Base-by-base conservation (phyloP, 257 asterid species). In the Plectranthus barbatus region DNA sequence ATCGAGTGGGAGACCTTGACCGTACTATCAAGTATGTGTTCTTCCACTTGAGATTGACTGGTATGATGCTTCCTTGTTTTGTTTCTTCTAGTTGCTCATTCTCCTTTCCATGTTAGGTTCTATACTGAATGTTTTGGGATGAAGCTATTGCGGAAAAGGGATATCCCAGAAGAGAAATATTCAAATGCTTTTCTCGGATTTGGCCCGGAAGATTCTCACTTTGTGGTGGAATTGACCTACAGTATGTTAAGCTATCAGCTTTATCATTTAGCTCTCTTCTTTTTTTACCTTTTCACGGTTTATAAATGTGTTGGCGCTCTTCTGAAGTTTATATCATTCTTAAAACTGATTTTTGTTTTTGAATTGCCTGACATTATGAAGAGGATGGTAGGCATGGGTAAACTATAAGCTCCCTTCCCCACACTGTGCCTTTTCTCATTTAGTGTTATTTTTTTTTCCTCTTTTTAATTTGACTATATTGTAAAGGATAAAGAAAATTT, bases 171-270 rank as follows among this genome's bases (percentile, higher is more conserved):
- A 51, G 99, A 93, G 74, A 87, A 87, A 70, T 93, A 93, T 67
- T 74, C 99, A 10, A 93, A 93, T 73, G 99, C 99, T 62, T 93
- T 93, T 75, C 97, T 93, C 50, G 99, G 99, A n/a, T 93, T 87
- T 81, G 99, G 99, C 66, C 84, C 99, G 0, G 99, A 93, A 57
- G 92, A 90, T 1, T 85, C 99, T 37, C 80, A 93, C 71, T 93
- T 93, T 67, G 96, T 80, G 64, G 76, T 93, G 69, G 99, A 93
- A 69, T 74, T 93, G 80, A 93, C 99, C 19, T 90, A 93, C 75
- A 93, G 99, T 92, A 85, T 51, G 98, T 82, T 65, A 33, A 29
- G 29, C 45, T 63, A 41, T 37, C 31, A 11, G 4, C 40, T 55
- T 48, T 14, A 7, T 12, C 44, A 54, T 49, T 46, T 56, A 0